These are phyloP conservation scores for Penicillium thymicola DNA, from an alignment of 2,329 filamentous ascomycete genomes.

Conservation along the genomic window DNA sequence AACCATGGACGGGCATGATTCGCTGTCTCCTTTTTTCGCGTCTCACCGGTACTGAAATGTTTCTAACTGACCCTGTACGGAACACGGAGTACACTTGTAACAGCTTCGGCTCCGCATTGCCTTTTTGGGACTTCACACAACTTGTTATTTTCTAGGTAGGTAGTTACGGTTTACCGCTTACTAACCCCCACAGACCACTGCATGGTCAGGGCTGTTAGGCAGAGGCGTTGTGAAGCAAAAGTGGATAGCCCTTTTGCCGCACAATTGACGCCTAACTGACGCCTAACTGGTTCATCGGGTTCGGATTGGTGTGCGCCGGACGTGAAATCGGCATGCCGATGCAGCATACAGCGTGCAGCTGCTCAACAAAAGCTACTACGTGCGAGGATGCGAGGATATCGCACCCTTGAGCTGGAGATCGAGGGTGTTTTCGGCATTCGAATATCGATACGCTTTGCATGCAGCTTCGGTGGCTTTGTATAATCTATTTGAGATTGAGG, in stretches of 20 bases:
- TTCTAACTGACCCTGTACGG: background rate
- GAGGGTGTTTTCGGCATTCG: too few relatives aligned
- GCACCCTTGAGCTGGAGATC: background rate
- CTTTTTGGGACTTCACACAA: background rate
- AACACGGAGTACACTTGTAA: background rate
- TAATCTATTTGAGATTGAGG: background rate
- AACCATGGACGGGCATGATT: constrained; percentile 10
- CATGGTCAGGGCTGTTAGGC: background rate
- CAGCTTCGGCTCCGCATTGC: constrained; percentile 1
- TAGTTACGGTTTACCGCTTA: background rate
- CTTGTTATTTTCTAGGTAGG: background rate
- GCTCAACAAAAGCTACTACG: background rate
- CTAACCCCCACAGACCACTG: constrained; percentile 5
- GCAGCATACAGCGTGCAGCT: background rate
- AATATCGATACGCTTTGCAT: background rate
- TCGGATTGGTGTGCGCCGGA: constrained; percentile 2
- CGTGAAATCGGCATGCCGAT: constrained; percentile 9
- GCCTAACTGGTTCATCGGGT: constrained; percentile 5
- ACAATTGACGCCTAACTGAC: constrained; percentile 7
- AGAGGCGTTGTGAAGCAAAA: background rate
- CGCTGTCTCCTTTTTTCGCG: background rate
- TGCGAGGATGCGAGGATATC: background rate
- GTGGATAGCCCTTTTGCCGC: background rate
- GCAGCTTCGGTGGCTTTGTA: background rate
- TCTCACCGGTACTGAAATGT: constrained; percentile 18